Conservation (phyloP, 176 grass and related monocot genomes). For the Oryza glaberrima region DNA sequence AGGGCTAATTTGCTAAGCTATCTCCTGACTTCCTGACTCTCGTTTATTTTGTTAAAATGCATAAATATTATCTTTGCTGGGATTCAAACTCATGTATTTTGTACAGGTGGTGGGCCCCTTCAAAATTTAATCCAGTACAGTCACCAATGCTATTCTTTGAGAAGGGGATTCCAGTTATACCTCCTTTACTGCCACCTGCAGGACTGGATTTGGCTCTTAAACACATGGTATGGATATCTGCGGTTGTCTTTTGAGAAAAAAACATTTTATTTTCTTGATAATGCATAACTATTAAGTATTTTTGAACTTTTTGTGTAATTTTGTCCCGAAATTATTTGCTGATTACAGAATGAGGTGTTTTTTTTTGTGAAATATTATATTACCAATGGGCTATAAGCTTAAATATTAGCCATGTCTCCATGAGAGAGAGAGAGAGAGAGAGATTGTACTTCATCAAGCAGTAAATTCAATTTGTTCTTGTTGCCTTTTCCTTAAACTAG, state of each 20-base stretch:
- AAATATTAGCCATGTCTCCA: neutral
- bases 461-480: neutral
- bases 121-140: constrained; percentile 78
- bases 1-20: neutral
- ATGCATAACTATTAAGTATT: neutral
- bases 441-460: neutral
- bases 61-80: neutral
- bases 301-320: constrained; percentile 4
- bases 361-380: neutral
- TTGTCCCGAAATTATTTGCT: neutral
- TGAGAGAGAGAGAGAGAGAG: neutral
- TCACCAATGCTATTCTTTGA: constrained; percentile 94
- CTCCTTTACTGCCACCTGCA: constrained; percentile 65
- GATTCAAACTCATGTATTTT: constrained; percentile 26
- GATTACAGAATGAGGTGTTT: neutral
- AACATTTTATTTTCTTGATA: neutral
- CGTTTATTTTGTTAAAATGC: constrained; percentile 2
- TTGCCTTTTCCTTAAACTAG: neutral
- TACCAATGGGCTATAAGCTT: neutral
- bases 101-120: constrained; percentile 86
- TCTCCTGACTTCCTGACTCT: neutral
- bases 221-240: constrained; percentile 63
- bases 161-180: constrained; percentile 67
- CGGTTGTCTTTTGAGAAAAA: neutral
- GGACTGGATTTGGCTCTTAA: constrained; percentile 80